Evolutionary conservation across 2,329 filamentous ascomycete genomes (phyloP).

Genomic region (Trichoderma aggressivum): DNA sequence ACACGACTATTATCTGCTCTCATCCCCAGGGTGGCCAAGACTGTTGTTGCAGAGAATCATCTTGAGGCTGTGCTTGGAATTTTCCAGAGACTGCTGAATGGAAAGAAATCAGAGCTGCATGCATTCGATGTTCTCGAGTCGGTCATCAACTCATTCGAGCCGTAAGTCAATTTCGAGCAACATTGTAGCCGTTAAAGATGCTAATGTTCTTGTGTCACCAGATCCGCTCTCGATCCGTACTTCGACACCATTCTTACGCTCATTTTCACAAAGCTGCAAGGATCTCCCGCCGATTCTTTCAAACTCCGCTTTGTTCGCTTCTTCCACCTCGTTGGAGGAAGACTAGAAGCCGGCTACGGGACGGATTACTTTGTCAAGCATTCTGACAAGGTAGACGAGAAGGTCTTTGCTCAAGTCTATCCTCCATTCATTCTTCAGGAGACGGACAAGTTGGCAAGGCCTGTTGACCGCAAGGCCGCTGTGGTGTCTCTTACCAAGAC

Average conservation of each 20-base stretch:
- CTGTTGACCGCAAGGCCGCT: constrained; percentile 87
- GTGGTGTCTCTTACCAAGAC: constrained; percentile 93
- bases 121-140: constrained; percentile 89
- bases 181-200: neutral
- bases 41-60: constrained; percentile 75
- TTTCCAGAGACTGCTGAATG: constrained; percentile 83
- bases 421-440: constrained; percentile 80
- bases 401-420: constrained; percentile 82
- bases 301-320: constrained; percentile 87
- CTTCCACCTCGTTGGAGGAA: constrained; percentile 86
- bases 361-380: constrained; percentile 87
- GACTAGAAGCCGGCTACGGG: constrained; percentile 75
- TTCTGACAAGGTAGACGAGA: constrained; percentile 75
- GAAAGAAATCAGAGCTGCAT: constrained; percentile 79
- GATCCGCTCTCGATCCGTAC: constrained; percentile 66
- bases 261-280: constrained; percentile 73
- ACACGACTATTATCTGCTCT: constrained; percentile 81
- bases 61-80: constrained; percentile 87
- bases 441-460: constrained; percentile 82
- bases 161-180: constrained; percentile 45
- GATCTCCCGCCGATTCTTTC: constrained; percentile 69
- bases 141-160: constrained; percentile 68
- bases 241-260: constrained; percentile 77
- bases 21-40: constrained; percentile 69
- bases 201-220: constrained; percentile 30